These are phyloP conservation scores for Fusarium tuaranense DNA, from an alignment of 2,329 filamentous ascomycete genomes.

Conservation along the genomic window DNA sequence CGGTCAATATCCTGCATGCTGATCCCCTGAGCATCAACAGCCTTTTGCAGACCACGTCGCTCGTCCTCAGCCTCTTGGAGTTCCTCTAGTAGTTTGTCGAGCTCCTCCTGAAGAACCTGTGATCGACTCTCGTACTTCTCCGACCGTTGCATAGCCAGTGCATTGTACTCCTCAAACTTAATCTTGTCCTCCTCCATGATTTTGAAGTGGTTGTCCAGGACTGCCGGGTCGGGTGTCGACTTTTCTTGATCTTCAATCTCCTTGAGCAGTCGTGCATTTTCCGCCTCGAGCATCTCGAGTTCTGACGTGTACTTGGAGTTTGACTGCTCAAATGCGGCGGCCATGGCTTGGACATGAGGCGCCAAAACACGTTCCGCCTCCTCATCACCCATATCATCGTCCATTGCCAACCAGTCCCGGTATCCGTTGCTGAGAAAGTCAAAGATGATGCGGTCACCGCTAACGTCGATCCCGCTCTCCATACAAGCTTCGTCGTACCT, in stretches of 20 bases:
- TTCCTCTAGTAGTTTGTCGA: slow-evolving; percentile 81
- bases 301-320: slow-evolving; percentile 89
- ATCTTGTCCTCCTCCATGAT: slow-evolving; percentile 94
- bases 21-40: slow-evolving; percentile 92
- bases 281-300: slow-evolving; percentile 85
- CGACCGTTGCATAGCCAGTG: slow-evolving; percentile 82
- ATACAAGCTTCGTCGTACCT: slow-evolving; percentile 91
- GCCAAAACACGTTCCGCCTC: slow-evolving; percentile 81
- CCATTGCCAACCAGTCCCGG: slow-evolving; percentile 92
- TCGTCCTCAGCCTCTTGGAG: slow-evolving; percentile 86
- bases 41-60: slow-evolving; percentile 80
- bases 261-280: slow-evolving; percentile 82
- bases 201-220: slow-evolving; percentile 89
- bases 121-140: slow-evolving; percentile 89
- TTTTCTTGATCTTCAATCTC: slow-evolving; percentile 94
- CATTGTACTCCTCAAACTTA: slow-evolving; percentile 97
- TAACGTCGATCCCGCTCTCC: slow-evolving; percentile 88
- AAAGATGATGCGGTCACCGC: slow-evolving; percentile 92
- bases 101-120: slow-evolving; percentile 85
- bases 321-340: slow-evolving; percentile 83
- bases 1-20: slow-evolving; percentile 99
- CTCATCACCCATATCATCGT: slow-evolving; percentile 89
- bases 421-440: slow-evolving; percentile 92
- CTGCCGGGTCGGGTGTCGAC: slow-evolving; percentile 82
- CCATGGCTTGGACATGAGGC: slow-evolving; percentile 90